These are phyloP conservation scores for Silene uniflora DNA, from an alignment of 148 eudicot genomes.

Conservation along the genomic window DNA sequence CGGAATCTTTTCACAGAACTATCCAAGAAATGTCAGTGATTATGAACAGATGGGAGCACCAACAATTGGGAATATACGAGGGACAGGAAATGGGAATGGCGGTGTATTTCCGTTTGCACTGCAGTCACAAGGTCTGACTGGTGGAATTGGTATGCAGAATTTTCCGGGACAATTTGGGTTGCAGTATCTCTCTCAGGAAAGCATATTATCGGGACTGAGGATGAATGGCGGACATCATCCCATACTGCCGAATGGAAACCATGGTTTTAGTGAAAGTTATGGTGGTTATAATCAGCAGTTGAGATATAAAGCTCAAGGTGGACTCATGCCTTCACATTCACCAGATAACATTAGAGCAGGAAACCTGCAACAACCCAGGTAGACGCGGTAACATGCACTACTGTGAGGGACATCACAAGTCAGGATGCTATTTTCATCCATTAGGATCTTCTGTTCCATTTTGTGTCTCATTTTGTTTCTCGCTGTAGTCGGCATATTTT, in stretches of 20 bases:
- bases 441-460: conserved; percentile 1
- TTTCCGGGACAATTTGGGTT: conserved; percentile 24
- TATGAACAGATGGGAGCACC: conserved; percentile 21
- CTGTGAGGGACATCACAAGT: background rate
- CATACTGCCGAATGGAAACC: conserved; percentile 19
- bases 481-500: too few species aligned
- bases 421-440: background rate
- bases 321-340: conserved; percentile 26
- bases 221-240: conserved; percentile 26
- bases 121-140: conserved; percentile 27
- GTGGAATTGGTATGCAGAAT: conserved; percentile 32
- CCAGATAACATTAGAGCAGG: conserved; percentile 23
- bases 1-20: conserved; percentile 23
- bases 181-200: conserved; percentile 32
- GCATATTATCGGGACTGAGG: conserved; percentile 29
- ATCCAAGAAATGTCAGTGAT: conserved; percentile 19
- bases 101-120: conserved; percentile 28
- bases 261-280: conserved; percentile 29
- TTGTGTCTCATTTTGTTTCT: background rate
- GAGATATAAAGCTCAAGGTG: conserved; percentile 29
- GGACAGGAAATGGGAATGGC: conserved; percentile 19
- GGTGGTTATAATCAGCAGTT: conserved; percentile 29
- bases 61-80: conserved; percentile 13
- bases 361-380: conserved; percentile 15
- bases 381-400: too few species aligned